Conservation (phyloP, 169 alveolate genomes). For the Plasmodium chabaudi region DNA sequence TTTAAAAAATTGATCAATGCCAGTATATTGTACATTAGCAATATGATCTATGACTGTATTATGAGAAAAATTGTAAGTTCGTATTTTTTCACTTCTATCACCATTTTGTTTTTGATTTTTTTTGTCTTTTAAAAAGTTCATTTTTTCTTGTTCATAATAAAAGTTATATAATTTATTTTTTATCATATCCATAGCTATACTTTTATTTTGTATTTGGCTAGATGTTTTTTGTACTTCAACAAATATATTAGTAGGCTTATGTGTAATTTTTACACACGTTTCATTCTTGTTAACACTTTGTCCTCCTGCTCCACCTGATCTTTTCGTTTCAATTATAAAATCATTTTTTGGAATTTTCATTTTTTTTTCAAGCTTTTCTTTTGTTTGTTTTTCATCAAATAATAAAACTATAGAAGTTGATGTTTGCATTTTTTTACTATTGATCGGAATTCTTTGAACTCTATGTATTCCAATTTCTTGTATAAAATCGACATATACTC, state of each 20-base stretch:
- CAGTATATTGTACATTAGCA: constrained; percentile 38
- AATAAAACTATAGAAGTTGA: constrained; percentile 92
- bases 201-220: constrained; percentile 78
- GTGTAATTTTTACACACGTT: constrained; percentile 93
- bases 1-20: constrained; percentile 30
- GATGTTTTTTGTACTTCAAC: constrained; percentile 80
- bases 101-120: constrained; percentile 86
- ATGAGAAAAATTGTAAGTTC: constrained; percentile 93
- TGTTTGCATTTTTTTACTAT: constrained; percentile 89
- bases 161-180: constrained; percentile 38
- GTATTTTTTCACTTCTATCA: constrained; percentile 90
- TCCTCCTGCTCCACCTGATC: constrained; percentile 97
- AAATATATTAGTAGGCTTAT: constrained; percentile 92
- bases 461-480: constrained; percentile 89
- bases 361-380: constrained; percentile 31
- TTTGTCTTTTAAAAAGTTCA: constrained; percentile 13
- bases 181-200: constrained; percentile 74
- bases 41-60: constrained; percentile 93
- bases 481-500: constrained; percentile 79
- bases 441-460: constrained; percentile 92
- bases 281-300: constrained; percentile 95
- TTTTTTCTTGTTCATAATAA: constrained; percentile 41
- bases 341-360: constrained; percentile 81
- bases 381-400: constrained; percentile 81
- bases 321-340: constrained; percentile 89